Base-by-base conservation (phyloP, 257 asterid genomes). In the Fraxinus cuspidata region DNA sequence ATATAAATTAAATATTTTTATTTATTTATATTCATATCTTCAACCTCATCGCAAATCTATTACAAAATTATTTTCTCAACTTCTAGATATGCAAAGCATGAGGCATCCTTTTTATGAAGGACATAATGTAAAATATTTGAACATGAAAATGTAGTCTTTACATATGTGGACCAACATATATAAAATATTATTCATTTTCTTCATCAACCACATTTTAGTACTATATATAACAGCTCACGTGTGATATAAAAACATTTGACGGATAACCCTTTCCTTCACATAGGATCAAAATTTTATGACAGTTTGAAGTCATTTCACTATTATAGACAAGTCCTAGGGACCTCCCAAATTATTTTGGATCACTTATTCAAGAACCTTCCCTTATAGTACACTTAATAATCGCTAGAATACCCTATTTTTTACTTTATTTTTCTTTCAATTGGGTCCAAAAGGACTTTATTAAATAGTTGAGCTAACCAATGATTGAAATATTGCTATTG, bases 131-230 rank as follows among this genome's bases (percentile, higher is more conserved):
- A 27, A 63, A 25, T 63, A 35, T 63, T 60, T 60, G 67, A 23
- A 60, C 32, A 60, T 10, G 66, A 60, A 23, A 60, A 60, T 23
- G 32, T 23, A 18, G 67, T 8, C 16, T 60, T 60, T 10, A 23
- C 11, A 60, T n/a, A n/a, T 60, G 68, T 23, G 68, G 68, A 23
- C 68, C 68, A 60, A 60, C 32, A 60, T 8, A 23, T 58, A 60
- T 60, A 60, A 60, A 60, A 58, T 58, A 13, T 58, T 58, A 58
- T 7, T n/a, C 31, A 15, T 23, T 60, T 49, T 5, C 67, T 58
- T 58, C 67, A 58, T 58, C 67, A 21, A 21, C 67, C 67, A 58
- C 31, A 58, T 58, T 58, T 58, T 58, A 58, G 67, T 60, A 60
- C 68, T n/a, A 60, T 25, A 60, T 23, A 25, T 10, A 60, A 60